Base-by-base conservation (phyloP, 1,139 yeast genomes). In the Magnusiomyces suaveolens region DNA sequence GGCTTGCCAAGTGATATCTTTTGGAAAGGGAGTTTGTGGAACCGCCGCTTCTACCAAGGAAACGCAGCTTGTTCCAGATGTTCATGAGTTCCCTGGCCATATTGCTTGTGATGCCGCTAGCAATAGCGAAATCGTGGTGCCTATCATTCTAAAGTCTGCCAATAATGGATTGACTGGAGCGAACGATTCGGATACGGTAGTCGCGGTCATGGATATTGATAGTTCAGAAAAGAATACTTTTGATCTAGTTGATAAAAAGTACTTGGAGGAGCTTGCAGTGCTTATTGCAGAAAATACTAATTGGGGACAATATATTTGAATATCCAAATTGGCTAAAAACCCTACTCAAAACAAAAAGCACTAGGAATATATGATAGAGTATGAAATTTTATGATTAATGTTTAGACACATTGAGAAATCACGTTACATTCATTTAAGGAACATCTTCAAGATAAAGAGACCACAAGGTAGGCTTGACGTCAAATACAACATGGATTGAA, bases 81-180 rank as follows among this genome's bases (percentile, higher is more conserved):
- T 90, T 1, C 75, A 84, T 26, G 67, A 77, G 60, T 89, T 80
- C 62, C 95, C 96, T 0, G 96, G 95, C 1, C 97, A 92, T 67
- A 92, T 92, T 62, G 97, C 97, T 0, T 92, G 98, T 69, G 98
- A 92, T 70, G 96, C 96, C 1, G 96, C 83, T 56, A 90, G 97
- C 0, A 77, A 84, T 58, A 85, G 96, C 67, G 98, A 92, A 67
- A 86, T 92, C 33, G 97, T 92, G 21, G 90, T 92, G 1, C 97
- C 97, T 0, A 78, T 92, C 4, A 56, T 79, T 1, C 8, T 36
- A 10, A 36, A 36, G 3, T n/a, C 41, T 10, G 3, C 16, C 4
- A 36, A 36, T 14, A 36, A 36, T 3, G 16, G 18, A n/a, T n/a
- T n/a, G n/a, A n/a, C n/a, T 36, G 18, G 41, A 10, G 10, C 4